A percentile compares a stretch with the other conserved stretches of the same genome.
Evolutionary conservation across 495 filamentous ascomycete species (phyloP).

Genomic region (Pseudoneurospora amorphoporcata): DNA sequence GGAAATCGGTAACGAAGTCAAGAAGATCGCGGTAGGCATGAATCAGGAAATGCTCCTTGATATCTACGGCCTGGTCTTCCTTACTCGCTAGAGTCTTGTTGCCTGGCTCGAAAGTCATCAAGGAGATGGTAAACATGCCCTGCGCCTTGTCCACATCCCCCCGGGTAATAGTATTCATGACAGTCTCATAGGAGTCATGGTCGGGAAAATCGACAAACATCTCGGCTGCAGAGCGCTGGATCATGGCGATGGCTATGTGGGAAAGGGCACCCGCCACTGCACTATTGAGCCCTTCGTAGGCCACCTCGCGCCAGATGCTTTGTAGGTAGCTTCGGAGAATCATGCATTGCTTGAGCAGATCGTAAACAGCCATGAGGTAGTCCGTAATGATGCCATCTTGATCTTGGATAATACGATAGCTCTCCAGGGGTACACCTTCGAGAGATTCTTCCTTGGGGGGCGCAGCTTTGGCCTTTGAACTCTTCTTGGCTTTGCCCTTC

Average conservation of each 20-base stretch:
- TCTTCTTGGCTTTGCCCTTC: slow-evolving; percentile 21
- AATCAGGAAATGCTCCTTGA: slow-evolving; percentile 31
- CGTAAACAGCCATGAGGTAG: slow-evolving; percentile 32
- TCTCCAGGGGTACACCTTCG: slow-evolving; percentile 24
- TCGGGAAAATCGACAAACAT: slow-evolving; percentile 35
- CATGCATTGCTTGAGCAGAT: slow-evolving; percentile 19
- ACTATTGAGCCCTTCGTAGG: slow-evolving; percentile 33
- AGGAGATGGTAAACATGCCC: slow-evolving; percentile 17
- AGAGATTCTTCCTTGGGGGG: neutral
- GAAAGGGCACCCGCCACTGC: slow-evolving; percentile 35
- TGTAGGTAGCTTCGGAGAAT: slow-evolving; percentile 28
- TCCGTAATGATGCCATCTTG: slow-evolving; percentile 16
- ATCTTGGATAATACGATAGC: slow-evolving; percentile 32
- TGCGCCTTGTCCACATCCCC: slow-evolving; percentile 25
- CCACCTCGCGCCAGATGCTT: slow-evolving; percentile 32
- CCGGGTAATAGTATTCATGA: slow-evolving; percentile 17
- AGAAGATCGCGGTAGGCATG: slow-evolving; percentile 30
- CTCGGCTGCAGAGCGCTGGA: slow-evolving; percentile 24
- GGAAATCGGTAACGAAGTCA: slow-evolving; percentile 38
- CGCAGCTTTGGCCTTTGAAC: slow-evolving; percentile 8
- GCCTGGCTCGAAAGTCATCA: slow-evolving; percentile 10
- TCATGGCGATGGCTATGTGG: slow-evolving; percentile 30
- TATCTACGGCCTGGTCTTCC: no score
- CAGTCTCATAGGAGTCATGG: slow-evolving; percentile 27
- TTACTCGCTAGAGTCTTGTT: no score